Evolutionary conservation across 768 basidiomycete genomes (phyloP).

Genomic region (Suillus placidus): DNA sequence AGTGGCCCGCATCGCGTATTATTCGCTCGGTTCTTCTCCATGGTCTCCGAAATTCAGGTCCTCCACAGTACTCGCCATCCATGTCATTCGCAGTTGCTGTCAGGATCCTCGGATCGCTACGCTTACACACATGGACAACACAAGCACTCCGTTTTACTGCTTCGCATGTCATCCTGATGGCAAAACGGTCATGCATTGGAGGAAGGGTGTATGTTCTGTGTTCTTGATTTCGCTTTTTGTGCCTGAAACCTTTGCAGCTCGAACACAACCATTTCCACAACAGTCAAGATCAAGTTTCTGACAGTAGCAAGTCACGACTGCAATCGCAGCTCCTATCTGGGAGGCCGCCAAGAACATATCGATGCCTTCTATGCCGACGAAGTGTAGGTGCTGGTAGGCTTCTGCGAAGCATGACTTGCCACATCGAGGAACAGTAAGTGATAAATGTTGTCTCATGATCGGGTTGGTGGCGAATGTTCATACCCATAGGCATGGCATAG

Average conservation of each 20-base stretch:
- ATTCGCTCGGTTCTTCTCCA: slow-evolving; percentile 2
- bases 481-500: slow-evolving; percentile 4
- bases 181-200: slow-evolving; percentile 6
- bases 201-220: slow-evolving; percentile 2
- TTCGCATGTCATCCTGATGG: slow-evolving; percentile 5
- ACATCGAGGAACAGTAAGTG: slow-evolving; percentile 9
- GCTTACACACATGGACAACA: slow-evolving; percentile 29
- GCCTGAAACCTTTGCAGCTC: neutral
- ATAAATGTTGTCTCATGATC: neutral
- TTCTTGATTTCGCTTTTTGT: neutral
- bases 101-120: slow-evolving; percentile 26
- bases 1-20: neutral
- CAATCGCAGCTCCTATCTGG: neutral
- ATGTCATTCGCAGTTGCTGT: slow-evolving; percentile 4
- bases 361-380: slow-evolving; percentile 7
- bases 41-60: slow-evolving; percentile 9
- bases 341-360: neutral
- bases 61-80: slow-evolving; percentile 4
- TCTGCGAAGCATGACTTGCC: slow-evolving; percentile 1
- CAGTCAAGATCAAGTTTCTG: neutral
- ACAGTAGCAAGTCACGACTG: neutral
- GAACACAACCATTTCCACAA: slow-evolving; percentile 7
- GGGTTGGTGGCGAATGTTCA: neutral
- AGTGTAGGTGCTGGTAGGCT: slow-evolving; percentile 2
- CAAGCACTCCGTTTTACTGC: neutral